Conservation (phyloP, 2,329 filamentous ascomycete species). For the Talaromyces rugulosus region DNA sequence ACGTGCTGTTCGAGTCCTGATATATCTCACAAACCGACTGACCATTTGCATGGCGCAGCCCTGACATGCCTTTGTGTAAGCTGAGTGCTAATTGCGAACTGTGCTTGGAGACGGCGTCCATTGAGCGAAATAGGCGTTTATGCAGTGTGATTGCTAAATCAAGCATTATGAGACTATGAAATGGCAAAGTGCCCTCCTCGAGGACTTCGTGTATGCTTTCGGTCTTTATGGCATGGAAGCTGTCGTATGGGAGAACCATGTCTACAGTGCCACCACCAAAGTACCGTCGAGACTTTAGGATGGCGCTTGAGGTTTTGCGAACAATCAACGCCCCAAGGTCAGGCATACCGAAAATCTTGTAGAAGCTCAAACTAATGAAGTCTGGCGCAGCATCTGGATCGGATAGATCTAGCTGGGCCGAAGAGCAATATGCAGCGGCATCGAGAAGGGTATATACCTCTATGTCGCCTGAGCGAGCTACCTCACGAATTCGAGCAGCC, state of each 20-base stretch:
- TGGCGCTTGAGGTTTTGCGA: constrained; percentile 61
- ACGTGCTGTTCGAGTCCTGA: constrained; percentile 36
- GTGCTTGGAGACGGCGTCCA: constrained; percentile 67
- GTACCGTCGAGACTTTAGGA: constrained; percentile 67
- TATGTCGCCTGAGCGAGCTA: constrained; percentile 19
- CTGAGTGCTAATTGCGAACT: constrained; percentile 60
- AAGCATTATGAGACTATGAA: constrained; percentile 84
- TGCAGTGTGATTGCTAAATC: constrained; percentile 70
- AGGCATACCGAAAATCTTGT: constrained; percentile 96
- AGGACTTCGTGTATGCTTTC: constrained; percentile 71
- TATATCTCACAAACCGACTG: constrained; percentile 65
- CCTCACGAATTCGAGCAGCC: constrained; percentile 49
- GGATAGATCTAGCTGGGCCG: constrained; percentile 68
- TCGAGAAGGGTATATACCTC: constrained; percentile 69
- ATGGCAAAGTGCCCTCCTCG: constrained; percentile 86
- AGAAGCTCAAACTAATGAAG: constrained; percentile 82
- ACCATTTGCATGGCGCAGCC: constrained; percentile 66
- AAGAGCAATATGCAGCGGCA: constrained; percentile 76
- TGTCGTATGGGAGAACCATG: constrained; percentile 71
- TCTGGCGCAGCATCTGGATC: constrained; percentile 64
- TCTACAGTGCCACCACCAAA: constrained; percentile 96
- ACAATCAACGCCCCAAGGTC: constrained; percentile 83
- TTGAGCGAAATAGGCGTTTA: constrained; percentile 63
- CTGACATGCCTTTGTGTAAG: constrained; percentile 55
- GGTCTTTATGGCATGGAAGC: constrained; percentile 77